Base-by-base conservation (phyloP, 805 yeast genomes). In the Candida montana region DNA sequence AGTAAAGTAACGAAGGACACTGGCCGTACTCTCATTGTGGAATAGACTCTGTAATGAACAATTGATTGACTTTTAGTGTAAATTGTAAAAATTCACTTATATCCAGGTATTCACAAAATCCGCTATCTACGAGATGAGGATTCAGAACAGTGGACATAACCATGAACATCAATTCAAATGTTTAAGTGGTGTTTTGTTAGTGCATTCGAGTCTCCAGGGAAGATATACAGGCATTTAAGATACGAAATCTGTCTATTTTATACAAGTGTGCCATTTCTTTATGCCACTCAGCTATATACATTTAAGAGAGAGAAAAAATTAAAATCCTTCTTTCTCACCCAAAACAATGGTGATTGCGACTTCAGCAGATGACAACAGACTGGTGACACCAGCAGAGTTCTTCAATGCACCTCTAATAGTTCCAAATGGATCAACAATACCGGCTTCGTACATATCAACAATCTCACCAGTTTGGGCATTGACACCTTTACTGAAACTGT, bases 401-500 rank as follows among this genome's bases (percentile, higher is more conserved):
- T 87, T 87, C 59, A 93, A 74, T 48, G 98, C 97, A 58, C 87
- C 81, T 74, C 93, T 87, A 47, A 93, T 96, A 54, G 91, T 98
- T 78, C 89, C 91, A 79, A 91, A 88, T 54, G 99, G 99, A 68
- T 93, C 99, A 58, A 91, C 88, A 69, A 93, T 91, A 75, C 99
- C 99, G 46, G 93, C 82, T 52, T 87, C 87, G 57, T 91, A 80
- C 96, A 93, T 89, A 65, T 93, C 96, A 50, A 93, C 88, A 73
- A 78, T 87, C 69, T 87, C 88, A 54, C 96, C 93, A 67, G 86
- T 87, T 49, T 95, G 76, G 33, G 95, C 81, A 71, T 93, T 91
- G 72, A 81, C 90, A 66, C 99, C 99, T 58, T 65, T 71, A 73
- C 85, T 82, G 77, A 93, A 93, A 50, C 83, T 83, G 30, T 71